A percentile compares a stretch with the other conserved stretches of the same genome.
Evolutionary conservation across 805 yeast genomes (phyloP).

Genomic region (Metschnikowia drakensbergensis): DNA sequence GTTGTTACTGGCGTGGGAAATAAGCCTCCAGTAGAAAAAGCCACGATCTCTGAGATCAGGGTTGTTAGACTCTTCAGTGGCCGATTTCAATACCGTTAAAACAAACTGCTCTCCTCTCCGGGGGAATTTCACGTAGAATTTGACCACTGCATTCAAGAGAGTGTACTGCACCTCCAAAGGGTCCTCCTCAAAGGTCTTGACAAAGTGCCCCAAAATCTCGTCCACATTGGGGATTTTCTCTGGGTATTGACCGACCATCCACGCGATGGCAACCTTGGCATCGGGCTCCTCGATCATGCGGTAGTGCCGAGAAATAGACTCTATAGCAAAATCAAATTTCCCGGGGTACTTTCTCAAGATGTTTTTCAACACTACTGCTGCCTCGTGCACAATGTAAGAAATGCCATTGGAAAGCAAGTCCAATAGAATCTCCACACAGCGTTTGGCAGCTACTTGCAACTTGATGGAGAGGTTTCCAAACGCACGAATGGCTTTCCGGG

Average conservation of each 20-base stretch:
- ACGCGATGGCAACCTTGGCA: conserved; percentile 70
- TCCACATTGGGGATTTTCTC: conserved; percentile 41
- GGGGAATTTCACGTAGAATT: conserved; percentile 59
- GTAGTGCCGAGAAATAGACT: conserved; percentile 28
- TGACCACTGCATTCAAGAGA: conserved; percentile 68
- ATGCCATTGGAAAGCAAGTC: conserved; percentile 62
- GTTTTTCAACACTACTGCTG: conserved; percentile 69
- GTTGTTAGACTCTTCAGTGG: conserved; percentile 71
- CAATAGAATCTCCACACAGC: conserved; percentile 60
- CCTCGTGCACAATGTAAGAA: conserved; percentile 75
- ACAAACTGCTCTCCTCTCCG: conserved; percentile 52
- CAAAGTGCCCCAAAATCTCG: conserved; percentile 39
- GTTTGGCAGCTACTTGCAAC: conserved; percentile 54
- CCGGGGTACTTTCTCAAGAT: conserved; percentile 74
- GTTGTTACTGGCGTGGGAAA: conserved; percentile 36
- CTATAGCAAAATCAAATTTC: conserved; percentile 37
- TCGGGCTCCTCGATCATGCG: conserved; percentile 66
- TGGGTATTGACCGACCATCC: conserved; percentile 80
- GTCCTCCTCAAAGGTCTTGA: conserved; percentile 54
- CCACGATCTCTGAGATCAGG: conserved; percentile 89
- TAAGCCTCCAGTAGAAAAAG: conserved; percentile 76
- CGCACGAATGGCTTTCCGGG: conserved; percentile 82
- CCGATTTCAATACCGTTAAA: conserved; percentile 54
- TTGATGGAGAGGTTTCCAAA: conserved; percentile 87
- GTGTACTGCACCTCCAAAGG: conserved; percentile 71